Evolutionary conservation across 225 moss, liverwort and hornwort genomes (phyloP).

Genomic region (Ulota crispa): DNA sequence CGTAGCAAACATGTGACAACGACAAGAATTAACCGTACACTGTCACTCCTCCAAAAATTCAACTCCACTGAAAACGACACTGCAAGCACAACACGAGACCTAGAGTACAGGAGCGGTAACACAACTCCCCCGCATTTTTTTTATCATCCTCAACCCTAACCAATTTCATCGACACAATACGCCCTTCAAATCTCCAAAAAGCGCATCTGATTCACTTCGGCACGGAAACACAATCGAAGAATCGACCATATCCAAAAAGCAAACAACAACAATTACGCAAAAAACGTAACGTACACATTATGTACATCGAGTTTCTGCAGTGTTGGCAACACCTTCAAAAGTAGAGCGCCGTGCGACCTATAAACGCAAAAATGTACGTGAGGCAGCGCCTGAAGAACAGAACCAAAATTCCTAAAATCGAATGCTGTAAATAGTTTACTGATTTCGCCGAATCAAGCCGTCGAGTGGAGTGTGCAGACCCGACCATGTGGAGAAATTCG

Average conservation of each 20-base stretch:
- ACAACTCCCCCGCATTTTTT: slow-evolving; percentile 10
- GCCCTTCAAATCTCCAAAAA: neutral
- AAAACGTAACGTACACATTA: neutral
- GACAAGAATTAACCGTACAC: slow-evolving; percentile 21
- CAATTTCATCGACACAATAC: neutral
- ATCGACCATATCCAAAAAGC: neutral
- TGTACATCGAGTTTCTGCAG: neutral
- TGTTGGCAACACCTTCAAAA: neutral
- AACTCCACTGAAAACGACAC: slow-evolving; percentile 31
- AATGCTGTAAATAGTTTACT: neutral
- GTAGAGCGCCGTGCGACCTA: neutral
- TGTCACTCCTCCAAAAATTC: slow-evolving; percentile 19
- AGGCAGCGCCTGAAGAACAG: neutral
- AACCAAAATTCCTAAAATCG: neutral
- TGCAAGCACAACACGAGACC: slow-evolving; percentile 28
- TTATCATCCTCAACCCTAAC: slow-evolving; percentile 19
- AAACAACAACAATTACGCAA: neutral
- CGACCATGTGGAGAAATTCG: slow-evolving; percentile 3
- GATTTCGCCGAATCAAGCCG: neutral
- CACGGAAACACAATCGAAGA: neutral
- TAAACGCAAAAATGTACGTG: neutral
- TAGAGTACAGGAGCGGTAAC: slow-evolving; percentile 12
- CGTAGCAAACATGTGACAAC: slow-evolving; percentile 21
- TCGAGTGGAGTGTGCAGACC: neutral
- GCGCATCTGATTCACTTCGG: neutral